Evolutionary conservation across 2,329 filamentous ascomycete species (phyloP).

Genomic region (Rhytidhysteron rufulum): DNA sequence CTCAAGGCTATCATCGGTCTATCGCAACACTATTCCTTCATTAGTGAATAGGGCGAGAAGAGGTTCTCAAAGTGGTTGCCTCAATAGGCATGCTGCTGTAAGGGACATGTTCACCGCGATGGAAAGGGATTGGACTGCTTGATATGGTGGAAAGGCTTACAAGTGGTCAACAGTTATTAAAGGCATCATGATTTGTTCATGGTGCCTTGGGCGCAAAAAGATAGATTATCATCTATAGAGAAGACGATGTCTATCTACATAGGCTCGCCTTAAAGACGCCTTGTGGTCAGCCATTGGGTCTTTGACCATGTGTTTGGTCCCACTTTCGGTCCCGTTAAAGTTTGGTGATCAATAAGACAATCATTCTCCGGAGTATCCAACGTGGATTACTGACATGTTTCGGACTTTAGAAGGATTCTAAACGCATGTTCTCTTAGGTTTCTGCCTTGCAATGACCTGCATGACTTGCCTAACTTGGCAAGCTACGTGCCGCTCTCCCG

Average conservation of each 20-base stretch:
- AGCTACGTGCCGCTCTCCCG: no score
- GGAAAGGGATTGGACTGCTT: conserved; percentile 34
- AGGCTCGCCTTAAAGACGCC: background rate
- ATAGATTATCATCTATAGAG: background rate
- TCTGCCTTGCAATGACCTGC: no score
- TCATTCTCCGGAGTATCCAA: no score
- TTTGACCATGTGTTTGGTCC: no score
- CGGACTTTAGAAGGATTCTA: no score
- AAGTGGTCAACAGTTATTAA: conserved; percentile 7
- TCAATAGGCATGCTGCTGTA: conserved; percentile 25
- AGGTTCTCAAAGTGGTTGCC: conserved; percentile 24
- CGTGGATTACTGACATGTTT: no score
- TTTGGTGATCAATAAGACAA: no score
- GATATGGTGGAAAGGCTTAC: no score
- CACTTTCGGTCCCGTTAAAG: no score
- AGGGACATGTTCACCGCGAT: conserved; percentile 39
- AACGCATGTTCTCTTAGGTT: no score
- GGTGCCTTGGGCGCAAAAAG: background rate
- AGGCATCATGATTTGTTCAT: background rate
- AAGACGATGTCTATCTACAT: background rate
- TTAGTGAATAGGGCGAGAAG: conserved; percentile 17
- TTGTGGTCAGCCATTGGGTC: no score
- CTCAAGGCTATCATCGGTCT: conserved; percentile 16
- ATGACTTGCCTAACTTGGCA: no score
- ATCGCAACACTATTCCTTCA: conserved; percentile 13